Evolutionary conservation across 305 asterid genomes (phyloP).

Genomic region (Ilex paraguariensis): DNA sequence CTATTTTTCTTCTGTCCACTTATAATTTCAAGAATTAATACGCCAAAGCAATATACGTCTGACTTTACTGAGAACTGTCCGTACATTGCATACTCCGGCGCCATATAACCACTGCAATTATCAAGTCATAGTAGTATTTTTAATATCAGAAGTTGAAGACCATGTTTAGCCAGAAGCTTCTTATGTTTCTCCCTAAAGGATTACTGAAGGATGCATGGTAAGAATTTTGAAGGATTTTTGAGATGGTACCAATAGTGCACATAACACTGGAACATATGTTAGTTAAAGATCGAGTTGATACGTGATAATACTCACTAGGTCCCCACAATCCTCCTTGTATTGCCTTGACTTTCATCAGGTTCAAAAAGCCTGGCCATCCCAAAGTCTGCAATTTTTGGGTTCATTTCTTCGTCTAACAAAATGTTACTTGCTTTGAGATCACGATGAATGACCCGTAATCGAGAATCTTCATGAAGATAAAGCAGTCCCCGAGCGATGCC

Average conservation of each 20-base stretch:
- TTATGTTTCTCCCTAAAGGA: too few relatives aligned
- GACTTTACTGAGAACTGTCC: slow-evolving; percentile 24
- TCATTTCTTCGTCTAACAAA: slow-evolving; percentile 26
- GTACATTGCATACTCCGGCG: slow-evolving; percentile 25
- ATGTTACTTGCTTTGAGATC: slow-evolving; percentile 33
- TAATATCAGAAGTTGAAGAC: too few relatives aligned
- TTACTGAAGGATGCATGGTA: too few relatives aligned
- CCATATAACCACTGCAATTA: slow-evolving; percentile 30
- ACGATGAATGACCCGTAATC: slow-evolving; percentile 23
- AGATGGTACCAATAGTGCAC: too few relatives aligned
- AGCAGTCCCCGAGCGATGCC: slow-evolving; percentile 25
- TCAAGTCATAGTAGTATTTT: not conserved
- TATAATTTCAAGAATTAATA: slow-evolving; percentile 24
- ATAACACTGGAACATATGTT: too few relatives aligned
- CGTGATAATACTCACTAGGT: slow-evolving; percentile 23
- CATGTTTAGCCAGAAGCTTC: too few relatives aligned
- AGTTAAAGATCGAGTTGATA: not conserved
- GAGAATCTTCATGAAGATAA: slow-evolving; percentile 34
- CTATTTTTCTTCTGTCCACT: slow-evolving; percentile 18
- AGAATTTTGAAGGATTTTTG: too few relatives aligned
- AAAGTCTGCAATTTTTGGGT: slow-evolving; percentile 28
- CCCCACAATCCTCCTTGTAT: slow-evolving; percentile 20
- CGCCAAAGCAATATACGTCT: slow-evolving; percentile 26
- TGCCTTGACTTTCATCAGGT: slow-evolving; percentile 22
- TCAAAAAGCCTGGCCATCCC: slow-evolving; percentile 33